A percentile compares a stretch with the other conserved stretches of the same genome.
Conservation (phyloP, 1,284 basidiomycete species). For the Blastosporella zonata region DNA sequence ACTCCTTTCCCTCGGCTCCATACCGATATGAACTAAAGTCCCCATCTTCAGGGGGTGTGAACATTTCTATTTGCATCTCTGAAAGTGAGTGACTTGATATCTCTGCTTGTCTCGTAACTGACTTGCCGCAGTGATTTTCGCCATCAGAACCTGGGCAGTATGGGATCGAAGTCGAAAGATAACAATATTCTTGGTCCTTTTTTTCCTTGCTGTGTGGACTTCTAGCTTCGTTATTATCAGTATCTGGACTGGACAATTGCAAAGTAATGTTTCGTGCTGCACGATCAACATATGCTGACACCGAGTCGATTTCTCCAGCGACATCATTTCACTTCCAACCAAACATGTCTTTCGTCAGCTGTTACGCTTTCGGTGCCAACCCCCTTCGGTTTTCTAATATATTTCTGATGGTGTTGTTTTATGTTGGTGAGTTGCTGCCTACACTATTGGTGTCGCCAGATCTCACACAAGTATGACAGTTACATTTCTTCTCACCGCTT, state of each 20-base stretch:
- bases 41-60: neutral
- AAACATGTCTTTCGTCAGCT: neutral
- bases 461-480: neutral
- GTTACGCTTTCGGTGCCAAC: neutral
- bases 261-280: neutral
- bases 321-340: neutral
- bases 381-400: constrained; percentile 3
- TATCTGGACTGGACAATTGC: neutral
- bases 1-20: neutral
- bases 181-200: neutral
- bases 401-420: constrained; percentile 7
- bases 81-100: neutral
- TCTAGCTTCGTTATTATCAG: constrained; percentile 1
- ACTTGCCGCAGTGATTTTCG: constrained; percentile 5
- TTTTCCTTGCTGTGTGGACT: constrained; percentile 3
- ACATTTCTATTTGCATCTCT: constrained; percentile 1
- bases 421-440: neutral
- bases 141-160: constrained; percentile 6
- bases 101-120: neutral
- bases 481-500: neutral
- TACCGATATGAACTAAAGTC: neutral
- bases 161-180: constrained; percentile 5
- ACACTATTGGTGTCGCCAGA: no score
- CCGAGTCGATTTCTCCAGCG: neutral
- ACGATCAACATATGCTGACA: neutral